Base-by-base conservation (phyloP, 2,329 filamentous ascomycete species). In the Alternaria consortialis region DNA sequence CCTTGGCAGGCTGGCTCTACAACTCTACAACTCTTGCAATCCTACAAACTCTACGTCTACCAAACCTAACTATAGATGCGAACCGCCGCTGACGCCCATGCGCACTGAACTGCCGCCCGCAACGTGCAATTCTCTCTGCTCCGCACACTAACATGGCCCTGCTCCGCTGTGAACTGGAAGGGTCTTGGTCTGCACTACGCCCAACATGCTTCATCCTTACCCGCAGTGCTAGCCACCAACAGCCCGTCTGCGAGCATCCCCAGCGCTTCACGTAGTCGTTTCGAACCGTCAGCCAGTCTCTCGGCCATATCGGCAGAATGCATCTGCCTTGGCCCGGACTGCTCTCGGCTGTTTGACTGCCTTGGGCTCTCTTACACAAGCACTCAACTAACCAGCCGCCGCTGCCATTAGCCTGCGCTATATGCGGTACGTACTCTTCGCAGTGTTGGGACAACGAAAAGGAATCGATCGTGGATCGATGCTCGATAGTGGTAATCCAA, bases 281-380 rank as follows among this genome's bases (percentile, higher is more conserved):
- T 63, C 42, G 36, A 40, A 44, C 43, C 36, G 37, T 20, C 34
- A 48, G 34, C 57, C 60, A 55, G 53, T 58, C 54, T 54, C 52
- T 65, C 70, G 71, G 73, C 40, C 64, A 66, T 54, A 53, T 74
- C 73, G 71, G 74, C 74, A 69, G 63, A 64, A 68, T 74, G 68
- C 72, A 66, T 65, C 61, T 43, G 39, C 52, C 60, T 46, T 42
- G 39, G 57, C 57, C 63, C 68, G 67, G 71, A 66, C 58, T 54
- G 54, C 51, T 36, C 59, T 75, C 73, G 72, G 73, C 63, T 71
- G 63, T 70, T 66, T 72, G 61, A 53, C 73, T 65, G 31, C 52
- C 58, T 69, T 68, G 60, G 63, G 68, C 60, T 58, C 67, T 69
- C 60, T 71, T 68, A 70, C 65, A 66, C 60, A 66, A 40, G 51